Evolutionary conservation across 2,329 filamentous ascomycete species (phyloP), one percentile per base, ranked within the genome.

Genomic region (Hypoxylon sp.): DNA sequence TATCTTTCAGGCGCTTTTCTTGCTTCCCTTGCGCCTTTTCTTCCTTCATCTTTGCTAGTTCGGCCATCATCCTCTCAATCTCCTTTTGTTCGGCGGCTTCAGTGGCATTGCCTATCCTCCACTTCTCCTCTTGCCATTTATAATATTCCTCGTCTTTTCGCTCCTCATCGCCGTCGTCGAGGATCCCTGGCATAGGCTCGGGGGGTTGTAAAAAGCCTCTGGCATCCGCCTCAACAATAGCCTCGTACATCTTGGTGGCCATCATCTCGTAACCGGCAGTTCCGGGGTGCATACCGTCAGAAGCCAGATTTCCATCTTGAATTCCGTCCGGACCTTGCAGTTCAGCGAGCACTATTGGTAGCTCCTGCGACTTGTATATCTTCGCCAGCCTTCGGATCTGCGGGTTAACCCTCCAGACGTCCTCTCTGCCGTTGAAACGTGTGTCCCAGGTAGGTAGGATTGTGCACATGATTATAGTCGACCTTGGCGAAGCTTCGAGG

Each of bases 261-360:
- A 78, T 78, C 76, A 78, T 78, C 53, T 78, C 76, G 59, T 78
- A 78, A 9, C 77, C 77, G 17, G 77, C 61, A 11, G 74, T 77
- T 22, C 73, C 74, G 5, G 77, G 77, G 51, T 78, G 77, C 76
- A 77, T 77, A 35, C 75, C 75, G 48, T 77, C 76, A 29, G 70
- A 68, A 37, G 72, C 74, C 44, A 77, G 52, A 31, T 78, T 77
- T 47, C 65, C 71, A 35, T 78, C 75, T 65, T 78, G 76, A 26
- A 77, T 67, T 53, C 76, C 76, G 29, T 78, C 76, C 4, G 75
- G 74, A 5, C 77, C 77, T 52, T 79, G 76, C 59, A 80, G 73
- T 35, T 80, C 78, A 6, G 76, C 78, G 6, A 79, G 67, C 6
- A 79, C 74, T 9, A 80, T 72, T 1, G 75, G 78, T n/a, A 74